A percentile compares a stretch with the other conserved stretches of the same genome.
These are phyloP conservation scores for Fusarium pseudocircinatum DNA, from an alignment of 2,329 filamentous ascomycete genomes.

Conservation along the genomic window DNA sequence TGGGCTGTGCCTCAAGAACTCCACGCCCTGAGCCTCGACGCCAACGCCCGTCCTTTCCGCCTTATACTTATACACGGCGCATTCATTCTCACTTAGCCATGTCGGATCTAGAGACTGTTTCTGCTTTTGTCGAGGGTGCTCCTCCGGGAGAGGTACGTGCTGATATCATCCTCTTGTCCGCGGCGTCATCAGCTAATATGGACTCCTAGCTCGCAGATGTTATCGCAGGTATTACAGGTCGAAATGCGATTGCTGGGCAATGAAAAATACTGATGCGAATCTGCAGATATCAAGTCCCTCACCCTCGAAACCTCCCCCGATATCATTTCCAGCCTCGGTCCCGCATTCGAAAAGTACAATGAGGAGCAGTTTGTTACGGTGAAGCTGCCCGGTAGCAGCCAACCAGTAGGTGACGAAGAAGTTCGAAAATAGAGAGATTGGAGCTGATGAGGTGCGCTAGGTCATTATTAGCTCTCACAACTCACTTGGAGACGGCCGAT, in stretches of 20 bases:
- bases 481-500: constrained; percentile 79
- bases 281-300: constrained; percentile 86
- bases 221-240: constrained; percentile 72
- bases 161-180: constrained; percentile 17
- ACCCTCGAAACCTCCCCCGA: constrained; percentile 75
- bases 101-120: constrained; percentile 61
- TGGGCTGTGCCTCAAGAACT: constrained; percentile 26
- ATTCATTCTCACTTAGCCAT: constrained; percentile 37
- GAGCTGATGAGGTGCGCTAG: constrained; percentile 49
- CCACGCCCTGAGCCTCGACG: constrained; percentile 35
- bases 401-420: constrained; percentile 52
- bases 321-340: constrained; percentile 76
- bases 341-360: constrained; percentile 94
- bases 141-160: constrained; percentile 90
- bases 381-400: constrained; percentile 87
- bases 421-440: background rate
- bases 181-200: constrained; percentile 45
- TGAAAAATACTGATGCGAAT: constrained; percentile 32
- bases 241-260: background rate
- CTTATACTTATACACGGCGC: constrained; percentile 5
- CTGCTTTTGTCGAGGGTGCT: constrained; percentile 91
- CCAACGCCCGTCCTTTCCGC: constrained; percentile 16
- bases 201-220: constrained; percentile 80
- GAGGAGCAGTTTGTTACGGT: constrained; percentile 91
- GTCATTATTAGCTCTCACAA: constrained; percentile 91